A percentile compares a stretch with the other conserved stretches of the same genome.
Evolutionary conservation across 140 eudicot species (phyloP).

Genomic region (Cichorium intybus): DNA sequence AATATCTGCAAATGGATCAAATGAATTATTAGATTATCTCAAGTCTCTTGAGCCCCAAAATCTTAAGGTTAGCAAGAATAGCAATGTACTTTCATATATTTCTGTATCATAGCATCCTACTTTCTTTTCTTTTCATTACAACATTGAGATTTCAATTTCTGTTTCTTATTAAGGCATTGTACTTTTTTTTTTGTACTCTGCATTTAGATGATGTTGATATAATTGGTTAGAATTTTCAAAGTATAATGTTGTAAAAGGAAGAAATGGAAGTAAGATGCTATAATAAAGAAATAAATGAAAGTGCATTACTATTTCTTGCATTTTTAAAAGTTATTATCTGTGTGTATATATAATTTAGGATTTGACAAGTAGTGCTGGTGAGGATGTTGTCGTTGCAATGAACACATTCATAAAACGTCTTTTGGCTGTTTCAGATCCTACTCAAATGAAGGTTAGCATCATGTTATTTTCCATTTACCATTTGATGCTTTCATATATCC

Average conservation of each 20-base stretch:
- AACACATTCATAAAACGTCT: constrained; percentile 91
- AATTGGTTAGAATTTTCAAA: too few species aligned
- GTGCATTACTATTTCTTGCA: too few species aligned
- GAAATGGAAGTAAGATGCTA: too few species aligned
- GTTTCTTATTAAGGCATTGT: too few species aligned
- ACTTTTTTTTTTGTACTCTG: too few species aligned
- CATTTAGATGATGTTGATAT: too few species aligned
- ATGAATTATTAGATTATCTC: constrained; percentile 86
- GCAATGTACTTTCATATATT: too few species aligned
- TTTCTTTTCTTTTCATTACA: too few species aligned
- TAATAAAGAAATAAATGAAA: too few species aligned
- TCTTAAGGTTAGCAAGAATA: constrained; percentile 60
- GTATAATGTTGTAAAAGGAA: too few species aligned
- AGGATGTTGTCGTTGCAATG: constrained; percentile 94
- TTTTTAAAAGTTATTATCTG: background rate
- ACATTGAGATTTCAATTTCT: too few species aligned
- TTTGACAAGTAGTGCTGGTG: constrained; percentile 92
- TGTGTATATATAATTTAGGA: constrained; percentile 47
- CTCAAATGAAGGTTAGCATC: constrained; percentile 73
- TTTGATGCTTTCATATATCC: background rate
- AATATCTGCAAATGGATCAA: constrained; percentile 78
- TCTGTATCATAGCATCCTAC: too few species aligned
- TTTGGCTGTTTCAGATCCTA: constrained; percentile 90
- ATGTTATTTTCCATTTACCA: constrained; percentile 4
- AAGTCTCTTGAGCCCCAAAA: constrained; percentile 97